Percentiles rank a stretch among this genome's conserved stretches.
Evolutionary conservation across 441 rosid genomes (phyloP).

Genomic region (Breynia disticha): DNA sequence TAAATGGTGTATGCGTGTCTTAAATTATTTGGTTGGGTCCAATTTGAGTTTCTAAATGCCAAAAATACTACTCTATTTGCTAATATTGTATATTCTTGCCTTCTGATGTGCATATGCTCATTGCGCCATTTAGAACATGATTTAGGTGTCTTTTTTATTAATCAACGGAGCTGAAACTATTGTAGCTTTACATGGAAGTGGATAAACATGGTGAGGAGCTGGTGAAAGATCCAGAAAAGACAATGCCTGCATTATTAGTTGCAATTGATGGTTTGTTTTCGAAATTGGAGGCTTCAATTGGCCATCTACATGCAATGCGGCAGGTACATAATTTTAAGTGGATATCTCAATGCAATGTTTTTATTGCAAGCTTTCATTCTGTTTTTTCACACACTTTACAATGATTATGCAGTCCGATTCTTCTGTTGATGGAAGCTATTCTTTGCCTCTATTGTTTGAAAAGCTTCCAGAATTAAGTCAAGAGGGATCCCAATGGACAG

Average conservation of each 20-base stretch:
- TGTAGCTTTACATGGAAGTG: conserved; percentile 67
- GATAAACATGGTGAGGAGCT: conserved; percentile 62
- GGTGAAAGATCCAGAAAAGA: conserved; percentile 55
- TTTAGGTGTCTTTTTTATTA: not conserved
- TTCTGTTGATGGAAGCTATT: conserved; percentile 53
- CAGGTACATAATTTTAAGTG: conserved; percentile 31
- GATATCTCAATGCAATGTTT: not conserved
- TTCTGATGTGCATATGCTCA: too few relatives aligned
- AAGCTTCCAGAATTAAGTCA: conserved; percentile 48
- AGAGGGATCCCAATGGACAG: conserved; percentile 70
- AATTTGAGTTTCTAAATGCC: not conserved
- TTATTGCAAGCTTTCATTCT: too few relatives aligned
- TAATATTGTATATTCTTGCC: too few relatives aligned
- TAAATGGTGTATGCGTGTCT: too few relatives aligned
- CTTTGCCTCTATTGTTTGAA: conserved; percentile 57
- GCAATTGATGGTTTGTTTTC: conserved; percentile 44
- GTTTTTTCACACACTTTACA: not conserved
- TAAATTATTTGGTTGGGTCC: not conserved
- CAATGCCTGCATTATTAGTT: conserved; percentile 44
- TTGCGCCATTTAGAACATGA: not conserved
- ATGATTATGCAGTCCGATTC: conserved; percentile 45
- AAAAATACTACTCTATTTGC: too few relatives aligned
- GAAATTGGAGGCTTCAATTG: conserved; percentile 58
- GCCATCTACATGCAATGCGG: conserved; percentile 47
- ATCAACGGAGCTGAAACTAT: conserved; percentile 13